These are phyloP conservation scores for Calophaca sinica DNA, from an alignment of 306 rosid species.

Conservation along the genomic window DNA sequence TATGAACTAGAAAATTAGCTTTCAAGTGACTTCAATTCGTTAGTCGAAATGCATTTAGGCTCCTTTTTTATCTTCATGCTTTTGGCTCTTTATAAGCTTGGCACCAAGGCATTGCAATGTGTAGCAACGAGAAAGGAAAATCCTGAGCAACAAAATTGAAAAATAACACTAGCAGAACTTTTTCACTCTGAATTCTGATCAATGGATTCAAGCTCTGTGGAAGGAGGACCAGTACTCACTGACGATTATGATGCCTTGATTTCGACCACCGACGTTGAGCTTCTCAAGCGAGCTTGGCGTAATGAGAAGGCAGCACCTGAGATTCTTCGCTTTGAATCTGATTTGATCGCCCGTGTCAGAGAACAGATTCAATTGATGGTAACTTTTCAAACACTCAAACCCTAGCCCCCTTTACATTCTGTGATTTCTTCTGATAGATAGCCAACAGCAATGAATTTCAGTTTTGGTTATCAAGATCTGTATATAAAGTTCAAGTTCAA, in stretches of 20 bases:
- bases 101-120: no score
- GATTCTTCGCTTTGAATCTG: slow-evolving; percentile 68
- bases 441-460: not conserved
- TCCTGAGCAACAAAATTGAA: slow-evolving; percentile 9
- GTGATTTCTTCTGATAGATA: not conserved
- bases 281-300: slow-evolving; percentile 60
- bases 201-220: slow-evolving; percentile 56
- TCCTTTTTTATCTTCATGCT: no score
- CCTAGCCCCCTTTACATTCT: slow-evolving; percentile 1
- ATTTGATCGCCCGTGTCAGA: slow-evolving; percentile 62
- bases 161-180: not conserved
- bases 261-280: slow-evolving; percentile 55
- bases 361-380: slow-evolving; percentile 84
- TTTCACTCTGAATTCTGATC: slow-evolving; percentile 6
- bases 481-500: not conserved
- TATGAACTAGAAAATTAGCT: no score
- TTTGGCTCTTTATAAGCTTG: no score
- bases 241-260: slow-evolving; percentile 51
- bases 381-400: not conserved
- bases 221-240: slow-evolving; percentile 42
- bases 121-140: no score
- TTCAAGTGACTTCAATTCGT: no score
- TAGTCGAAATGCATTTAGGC: no score
- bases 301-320: slow-evolving; percentile 60
- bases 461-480: not conserved